phyloP scores from a whole-genome alignment of 805 yeast genomes.

The Kodamaea hsintzibuensis region DNA sequence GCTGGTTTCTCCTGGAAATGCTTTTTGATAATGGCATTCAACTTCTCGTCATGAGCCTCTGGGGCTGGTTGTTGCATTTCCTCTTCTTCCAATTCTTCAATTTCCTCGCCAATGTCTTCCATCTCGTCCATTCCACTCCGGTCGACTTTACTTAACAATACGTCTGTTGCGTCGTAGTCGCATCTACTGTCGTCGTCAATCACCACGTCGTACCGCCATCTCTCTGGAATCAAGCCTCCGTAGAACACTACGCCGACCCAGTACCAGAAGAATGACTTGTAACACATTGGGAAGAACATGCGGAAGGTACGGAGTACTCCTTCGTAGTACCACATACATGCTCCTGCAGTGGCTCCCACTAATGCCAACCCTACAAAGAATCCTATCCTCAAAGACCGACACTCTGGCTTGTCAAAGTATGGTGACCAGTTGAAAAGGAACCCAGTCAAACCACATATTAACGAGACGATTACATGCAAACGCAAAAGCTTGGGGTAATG shows the following conservation, averaged over 20 bases:
- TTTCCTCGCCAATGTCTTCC: conserved; percentile 30
- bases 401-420: conserved; percentile 82
- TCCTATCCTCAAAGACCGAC: conserved; percentile 72
- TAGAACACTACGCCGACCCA: conserved; percentile 82
- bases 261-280: conserved; percentile 74
- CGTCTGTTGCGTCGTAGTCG: conserved; percentile 28
- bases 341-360: conserved; percentile 68
- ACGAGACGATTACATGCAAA: conserved; percentile 59
- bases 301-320: conserved; percentile 54
- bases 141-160: conserved; percentile 34
- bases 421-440: conserved; percentile 90
- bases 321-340: conserved; percentile 53
- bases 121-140: conserved; percentile 41
- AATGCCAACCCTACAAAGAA: conserved; percentile 79
- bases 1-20: conserved; percentile 38
- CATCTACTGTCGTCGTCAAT: conserved; percentile 43
- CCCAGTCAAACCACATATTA: conserved; percentile 69
- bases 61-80: conserved; percentile 9
- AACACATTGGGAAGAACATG: conserved; percentile 65
- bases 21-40: conserved; percentile 31
- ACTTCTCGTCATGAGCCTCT: conserved; percentile 20
- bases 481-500: conserved; percentile 52
- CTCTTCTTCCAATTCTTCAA: conserved; percentile 16
- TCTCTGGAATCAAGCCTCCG: conserved; percentile 86
- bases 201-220: conserved; percentile 72